phyloP scores from a whole-genome alignment of 495 filamentous ascomycete species.

The Melanomma pulvis-pyrius region DNA sequence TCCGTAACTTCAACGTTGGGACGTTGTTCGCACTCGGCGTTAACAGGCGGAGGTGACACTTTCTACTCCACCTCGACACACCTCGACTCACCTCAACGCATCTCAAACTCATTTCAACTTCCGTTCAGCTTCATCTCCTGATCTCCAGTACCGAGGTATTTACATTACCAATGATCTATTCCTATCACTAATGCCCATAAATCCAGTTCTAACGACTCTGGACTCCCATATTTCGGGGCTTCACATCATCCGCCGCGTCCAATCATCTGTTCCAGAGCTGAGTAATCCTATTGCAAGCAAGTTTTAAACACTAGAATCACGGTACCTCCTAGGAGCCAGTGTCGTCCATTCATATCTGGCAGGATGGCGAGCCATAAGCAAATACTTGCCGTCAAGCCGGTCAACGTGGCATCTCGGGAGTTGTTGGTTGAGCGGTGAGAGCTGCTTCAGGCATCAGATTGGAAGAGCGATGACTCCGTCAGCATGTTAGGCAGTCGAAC shows the following conservation, averaged over 20 bases:
- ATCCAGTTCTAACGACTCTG: not conserved
- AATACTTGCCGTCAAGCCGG: not conserved
- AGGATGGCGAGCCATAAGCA: not conserved
- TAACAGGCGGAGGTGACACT: no score
- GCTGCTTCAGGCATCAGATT: not conserved
- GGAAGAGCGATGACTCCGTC: not conserved
- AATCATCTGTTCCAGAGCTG: not conserved
- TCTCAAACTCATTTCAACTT: no score
- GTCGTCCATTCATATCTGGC: not conserved
- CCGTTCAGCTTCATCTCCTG: no score
- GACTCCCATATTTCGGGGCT: not conserved
- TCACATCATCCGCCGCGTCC: not conserved
- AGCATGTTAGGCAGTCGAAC: not conserved
- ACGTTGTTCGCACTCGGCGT: no score
- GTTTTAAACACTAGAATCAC: not conserved
- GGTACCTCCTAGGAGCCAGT: not conserved
- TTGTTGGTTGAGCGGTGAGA: not conserved
- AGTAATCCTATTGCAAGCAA: not conserved
- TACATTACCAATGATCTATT: not conserved
- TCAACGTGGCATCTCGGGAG: not conserved
- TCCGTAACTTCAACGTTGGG: no score
- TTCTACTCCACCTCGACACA: no score
- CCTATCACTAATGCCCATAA: not conserved
- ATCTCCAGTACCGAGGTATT: not conserved
- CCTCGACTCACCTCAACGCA: no score